Conservation (phyloP, 2,329 filamentous ascomycete species). For the Cadophora malorum region DNA sequence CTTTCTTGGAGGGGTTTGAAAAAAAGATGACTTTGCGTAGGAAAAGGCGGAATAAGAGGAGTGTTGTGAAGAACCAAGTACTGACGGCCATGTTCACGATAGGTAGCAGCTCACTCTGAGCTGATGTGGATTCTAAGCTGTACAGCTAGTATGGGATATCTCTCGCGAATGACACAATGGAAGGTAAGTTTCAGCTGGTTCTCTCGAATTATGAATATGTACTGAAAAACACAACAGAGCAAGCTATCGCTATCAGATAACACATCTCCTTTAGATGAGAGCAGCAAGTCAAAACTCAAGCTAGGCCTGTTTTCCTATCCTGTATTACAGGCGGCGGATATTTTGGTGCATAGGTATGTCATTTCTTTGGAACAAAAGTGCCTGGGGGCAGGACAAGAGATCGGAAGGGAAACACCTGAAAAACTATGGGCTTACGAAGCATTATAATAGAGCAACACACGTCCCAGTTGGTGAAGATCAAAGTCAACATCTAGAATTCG, state of each 20-base stretch:
- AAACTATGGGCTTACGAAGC: slow-evolving; percentile 16
- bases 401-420: neutral
- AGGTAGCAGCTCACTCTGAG: slow-evolving; percentile 82
- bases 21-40: no score
- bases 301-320: slow-evolving; percentile 95
- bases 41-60: no score
- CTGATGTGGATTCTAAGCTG: slow-evolving; percentile 98
- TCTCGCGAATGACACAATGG: slow-evolving; percentile 99
- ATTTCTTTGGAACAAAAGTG: neutral
- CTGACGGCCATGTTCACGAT: neutral
- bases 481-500: slow-evolving; percentile 90
- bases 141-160: slow-evolving; percentile 87
- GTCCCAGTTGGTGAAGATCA: slow-evolving; percentile 98
- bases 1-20: no score
- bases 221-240: no score
- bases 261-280: slow-evolving; percentile 62
- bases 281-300: slow-evolving; percentile 71
- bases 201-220: no score
- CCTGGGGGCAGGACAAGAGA: neutral
- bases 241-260: slow-evolving; percentile 72
- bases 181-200: no score
- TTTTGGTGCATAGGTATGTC: slow-evolving; percentile 78
- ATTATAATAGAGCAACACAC: slow-evolving; percentile 74
- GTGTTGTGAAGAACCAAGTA: no score
- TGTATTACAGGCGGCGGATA: slow-evolving; percentile 92